These are phyloP conservation scores for Exophiala bonariae DNA, from an alignment of 2,329 filamentous ascomycete genomes.

Conservation along the genomic window DNA sequence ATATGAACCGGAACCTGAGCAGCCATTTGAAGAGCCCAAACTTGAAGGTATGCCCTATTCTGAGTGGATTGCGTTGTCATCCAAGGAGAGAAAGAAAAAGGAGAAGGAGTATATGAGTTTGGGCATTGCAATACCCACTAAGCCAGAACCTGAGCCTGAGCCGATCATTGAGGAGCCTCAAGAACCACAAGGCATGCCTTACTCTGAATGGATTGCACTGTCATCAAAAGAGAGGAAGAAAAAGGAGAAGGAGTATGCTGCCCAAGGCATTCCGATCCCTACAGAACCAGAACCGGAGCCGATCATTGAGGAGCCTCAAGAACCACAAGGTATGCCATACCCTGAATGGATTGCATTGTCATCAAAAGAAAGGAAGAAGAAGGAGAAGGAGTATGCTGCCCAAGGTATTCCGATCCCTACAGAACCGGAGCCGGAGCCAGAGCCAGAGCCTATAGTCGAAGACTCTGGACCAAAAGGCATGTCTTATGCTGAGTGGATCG, in stretches of 20 bases:
- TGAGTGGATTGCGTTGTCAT: conserved; percentile 1
- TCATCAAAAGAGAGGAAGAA: conserved; percentile 47
- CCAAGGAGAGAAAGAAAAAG: conserved; percentile 8
- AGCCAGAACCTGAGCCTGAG: conserved; percentile 17
- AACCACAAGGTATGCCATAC: conserved; percentile 11
- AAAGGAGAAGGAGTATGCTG: conserved; percentile 38
- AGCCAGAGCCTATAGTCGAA: conserved; percentile 35
- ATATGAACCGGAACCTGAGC: conserved; percentile 35
- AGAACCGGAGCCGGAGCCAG: conserved; percentile 22
- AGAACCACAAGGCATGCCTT: background rate
- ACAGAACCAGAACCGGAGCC: conserved; percentile 33
- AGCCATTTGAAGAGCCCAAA: conserved; percentile 32
- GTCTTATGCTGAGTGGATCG: conserved; percentile 40
- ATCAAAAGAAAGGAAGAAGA: conserved; percentile 7
- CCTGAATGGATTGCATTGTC: conserved; percentile 1
- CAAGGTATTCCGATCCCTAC: background rate
- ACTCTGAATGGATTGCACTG: conserved; percentile 5
- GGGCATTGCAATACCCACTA: background rate
- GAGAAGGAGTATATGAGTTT: conserved; percentile 5
- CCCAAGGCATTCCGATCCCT: conserved; percentile 21
- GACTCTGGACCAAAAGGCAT: conserved; percentile 41
- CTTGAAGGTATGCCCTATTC: conserved; percentile 19
- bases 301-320: conserved; percentile 24
- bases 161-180: conserved; percentile 29
- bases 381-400: conserved; percentile 2